Evolutionary conservation across 108 stramenopile genomes (phyloP), one percentile per base, ranked within the genome.

Genomic region (Asterionellopsis glacialis): DNA sequence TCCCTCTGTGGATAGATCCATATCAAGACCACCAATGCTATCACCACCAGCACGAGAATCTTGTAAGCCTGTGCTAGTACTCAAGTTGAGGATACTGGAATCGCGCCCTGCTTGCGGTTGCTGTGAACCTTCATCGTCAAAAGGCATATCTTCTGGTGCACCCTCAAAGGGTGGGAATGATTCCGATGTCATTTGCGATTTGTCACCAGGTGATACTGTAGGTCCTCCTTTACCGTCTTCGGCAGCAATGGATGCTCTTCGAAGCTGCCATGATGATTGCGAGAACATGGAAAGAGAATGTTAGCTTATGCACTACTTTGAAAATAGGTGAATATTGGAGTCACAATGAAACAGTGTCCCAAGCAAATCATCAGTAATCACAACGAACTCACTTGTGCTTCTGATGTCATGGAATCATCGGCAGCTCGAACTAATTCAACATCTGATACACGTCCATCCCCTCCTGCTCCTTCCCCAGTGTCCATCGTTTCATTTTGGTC

Each of bases 401-500:
- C 33, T 7, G 33, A 33, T 7, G 7, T 33, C 5, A 33, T 2
- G 33, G 33, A 33, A 33, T 33, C 33, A 33, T 33, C 33, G 19
- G 76, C 81, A n/a, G 70, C 86, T 52, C 93, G 85, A 50, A 84
- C 83, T 40, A 94, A 48, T 71, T 94, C 93, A 41, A 90, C 77
- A 47, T 90, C 82, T 13, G 83, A 85, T 16, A 79, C 72, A 13
- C 25, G 61, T 19, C 33, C n/a, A n/a, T n/a, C n/a, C n/a, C n/a
- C 6, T 19, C 45, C 41, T 14, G 12, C 25, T 15, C 6, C 45
- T 13, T 49, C 18, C 2, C 9, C 9, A 5, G 47, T 48, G 21
- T 55, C 24, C 22, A 55, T 4, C 2, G 45, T 48, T 3, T 14
- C 24, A 15, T n/a, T n/a, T n/a, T n/a, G n/a, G 11, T 57, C 56